Base-by-base conservation (phyloP, 257 asterid genomes). In the Nicotiana undulata region DNA sequence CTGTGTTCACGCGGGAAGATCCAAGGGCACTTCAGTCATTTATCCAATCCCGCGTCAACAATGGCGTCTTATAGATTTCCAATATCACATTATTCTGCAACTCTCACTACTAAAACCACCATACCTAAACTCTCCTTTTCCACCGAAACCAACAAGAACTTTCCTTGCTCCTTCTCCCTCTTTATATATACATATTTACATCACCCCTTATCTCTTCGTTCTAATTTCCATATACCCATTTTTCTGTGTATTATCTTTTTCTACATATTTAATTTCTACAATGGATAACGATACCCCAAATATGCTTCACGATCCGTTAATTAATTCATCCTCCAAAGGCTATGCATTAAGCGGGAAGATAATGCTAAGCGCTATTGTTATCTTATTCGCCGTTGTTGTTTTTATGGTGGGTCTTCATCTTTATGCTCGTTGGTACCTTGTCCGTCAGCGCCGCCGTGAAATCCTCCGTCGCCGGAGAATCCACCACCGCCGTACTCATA, bases 271-370 rank as follows among this genome's bases (percentile, higher is more conserved):
- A 1, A 70, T 12, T n/a, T 1, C 65, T 34, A 22, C 4, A 58
- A 1, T 77, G 78, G 40, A 24, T 74, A 44, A 22, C 40, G 3
- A 34, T 75, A 20, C 11, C 63, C 31, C 58, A 81, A 28, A 2
- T 28, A 22, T 20, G 12, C 17, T 46, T 13, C 60, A 72, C 24
- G 60, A 72, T 44, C 77, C 60, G 15, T 46, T 72, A 55, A 4
- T 46, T 72, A 15, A 81, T 17, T 59, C 49, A 40, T 40, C 85
- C 9, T 82, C 77, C 3, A 85, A 68, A 15, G 88, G 82, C 28
- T 94, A 84, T 85, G 95, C 88, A 0, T 55, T 91, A 63, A 87
- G 94, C n/a, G 97, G 97, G 1, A 92, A 88, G 77, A 90, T 92
- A 31, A 92, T 94, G 97, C 89, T 92, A 7, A 84, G 89, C 81